Evolutionary conservation across 2,329 filamentous ascomycete species (phyloP).

Genomic region (Aureobasidium lini): DNA sequence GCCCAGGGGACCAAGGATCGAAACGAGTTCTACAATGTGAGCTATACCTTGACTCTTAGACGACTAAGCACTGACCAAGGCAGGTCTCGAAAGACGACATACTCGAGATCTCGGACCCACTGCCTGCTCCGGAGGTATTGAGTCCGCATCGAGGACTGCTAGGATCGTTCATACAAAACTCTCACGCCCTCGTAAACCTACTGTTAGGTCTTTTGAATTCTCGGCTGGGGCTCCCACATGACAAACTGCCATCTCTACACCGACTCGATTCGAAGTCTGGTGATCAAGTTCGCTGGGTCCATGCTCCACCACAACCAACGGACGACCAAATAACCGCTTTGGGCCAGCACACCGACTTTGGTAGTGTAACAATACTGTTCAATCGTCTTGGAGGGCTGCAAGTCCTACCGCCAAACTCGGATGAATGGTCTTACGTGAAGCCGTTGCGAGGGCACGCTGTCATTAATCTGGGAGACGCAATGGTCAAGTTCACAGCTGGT

Average conservation of each 20-base stretch:
- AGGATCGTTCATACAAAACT: slow-evolving; percentile 37
- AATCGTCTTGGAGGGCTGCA: slow-evolving; percentile 50
- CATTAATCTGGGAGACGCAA: slow-evolving; percentile 42
- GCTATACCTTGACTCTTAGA: background rate
- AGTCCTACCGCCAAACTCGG: slow-evolving; percentile 30
- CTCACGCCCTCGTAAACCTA: slow-evolving; percentile 39
- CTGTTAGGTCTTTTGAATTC: slow-evolving; percentile 39
- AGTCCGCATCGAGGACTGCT: slow-evolving; percentile 30
- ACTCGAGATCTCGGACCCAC: slow-evolving; percentile 31
- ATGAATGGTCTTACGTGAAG: slow-evolving; percentile 46
- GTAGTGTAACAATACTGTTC: slow-evolving; percentile 49
- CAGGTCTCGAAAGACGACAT: slow-evolving; percentile 48
- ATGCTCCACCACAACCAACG: slow-evolving; percentile 39
- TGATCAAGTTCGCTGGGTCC: slow-evolving; percentile 49
- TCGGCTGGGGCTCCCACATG: slow-evolving; percentile 35
- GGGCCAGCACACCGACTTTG: slow-evolving; percentile 52
- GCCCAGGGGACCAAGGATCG: slow-evolving; percentile 41
- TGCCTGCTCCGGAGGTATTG: slow-evolving; percentile 39
- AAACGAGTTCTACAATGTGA: slow-evolving; percentile 50
- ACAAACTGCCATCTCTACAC: slow-evolving; percentile 41
- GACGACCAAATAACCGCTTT: slow-evolving; percentile 37
- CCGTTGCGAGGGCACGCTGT: slow-evolving; percentile 43
- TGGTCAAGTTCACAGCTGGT: slow-evolving; percentile 39
- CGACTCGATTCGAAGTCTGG: slow-evolving; percentile 36
- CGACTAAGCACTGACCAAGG: background rate